phyloP scores from a whole-genome alignment of 2,329 filamentous ascomycete species.

The Microdochium nivale region DNA sequence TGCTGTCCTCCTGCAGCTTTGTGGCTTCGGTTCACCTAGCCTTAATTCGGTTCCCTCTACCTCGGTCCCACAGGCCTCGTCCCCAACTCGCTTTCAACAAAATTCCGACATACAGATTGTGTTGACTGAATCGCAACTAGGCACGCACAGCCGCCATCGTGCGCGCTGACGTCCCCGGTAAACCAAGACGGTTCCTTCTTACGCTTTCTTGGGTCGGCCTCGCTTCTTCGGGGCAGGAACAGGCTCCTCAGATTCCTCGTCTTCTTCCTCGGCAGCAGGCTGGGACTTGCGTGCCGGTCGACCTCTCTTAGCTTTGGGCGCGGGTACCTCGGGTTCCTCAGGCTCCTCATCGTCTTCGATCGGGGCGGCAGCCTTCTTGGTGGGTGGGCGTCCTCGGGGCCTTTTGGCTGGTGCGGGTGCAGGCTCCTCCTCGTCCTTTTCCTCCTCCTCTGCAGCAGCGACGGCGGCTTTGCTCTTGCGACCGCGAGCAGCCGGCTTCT shows the following conservation, averaged over 20 bases:
- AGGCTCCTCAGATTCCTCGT: slow-evolving; percentile 17
- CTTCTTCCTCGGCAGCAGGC: slow-evolving; percentile 10
- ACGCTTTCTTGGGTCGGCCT: background rate
- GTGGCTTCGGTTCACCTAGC: too few species aligned
- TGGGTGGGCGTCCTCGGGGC: slow-evolving; percentile 13
- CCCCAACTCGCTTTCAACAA: too few species aligned
- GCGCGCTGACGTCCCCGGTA: too few species aligned
- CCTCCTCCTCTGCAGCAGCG: slow-evolving; percentile 7
- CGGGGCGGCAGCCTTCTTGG: slow-evolving; percentile 11
- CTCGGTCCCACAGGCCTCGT: too few species aligned
- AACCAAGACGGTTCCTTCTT: too few species aligned
- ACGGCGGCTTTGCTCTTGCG: slow-evolving; percentile 12
- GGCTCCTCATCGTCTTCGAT: slow-evolving; percentile 12
- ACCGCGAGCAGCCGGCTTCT: slow-evolving; percentile 11
- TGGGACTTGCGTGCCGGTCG: slow-evolving; percentile 3
- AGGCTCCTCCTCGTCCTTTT: slow-evolving; percentile 12
- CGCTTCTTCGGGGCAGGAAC: slow-evolving; percentile 16
- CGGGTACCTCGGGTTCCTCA: background rate
- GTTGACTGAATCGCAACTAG: too few species aligned
- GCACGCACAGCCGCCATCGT: too few species aligned
- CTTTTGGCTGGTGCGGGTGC: slow-evolving; percentile 21
- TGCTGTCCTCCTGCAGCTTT: too few species aligned
- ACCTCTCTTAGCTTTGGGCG: slow-evolving; percentile 1
- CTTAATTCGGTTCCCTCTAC: too few species aligned
- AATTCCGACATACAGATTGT: too few species aligned